Evolutionary conservation across 148 eudicot genomes (phyloP), one percentile per base, ranked within the genome.

Genomic region (Camellia japonica): DNA sequence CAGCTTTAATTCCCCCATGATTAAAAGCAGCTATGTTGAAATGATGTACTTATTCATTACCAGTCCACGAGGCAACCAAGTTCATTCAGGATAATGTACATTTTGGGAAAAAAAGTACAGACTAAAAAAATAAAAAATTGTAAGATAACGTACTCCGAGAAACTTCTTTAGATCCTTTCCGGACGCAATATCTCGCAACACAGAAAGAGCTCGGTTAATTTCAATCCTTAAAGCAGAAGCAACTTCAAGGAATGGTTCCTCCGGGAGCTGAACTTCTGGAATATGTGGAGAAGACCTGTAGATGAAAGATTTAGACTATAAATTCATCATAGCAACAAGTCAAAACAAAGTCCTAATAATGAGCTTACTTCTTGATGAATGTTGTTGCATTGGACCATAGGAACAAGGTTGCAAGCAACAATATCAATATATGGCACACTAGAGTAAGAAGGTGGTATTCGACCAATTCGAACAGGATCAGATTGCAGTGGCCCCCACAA

Each of bases 121-220:
- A 56, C 19, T 18, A 7, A 15, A 0, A 43, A 16, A 30, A 38
- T 20, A 60, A 47, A 6, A 9, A 49, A 11, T 52, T 2, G 62
- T 7, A 2, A 59, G n/a, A 83, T n/a, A 65, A 79, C 91, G 62
- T 89, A 91, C 94, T 55, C 81, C 83, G 12, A 91, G 88, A 75
- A 91, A 89, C 83, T 87, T 89, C 89, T 89, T 91, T 83, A 87
- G 52, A 23, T 91, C 92, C 80, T 83, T 87, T 68, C 94, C 94
- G 3, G 86, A 70, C 23, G 92, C 92, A 80, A 89, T 82, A 47
- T 89, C 74, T 12, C 85, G 92, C 75, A 91, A 38, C 15, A 87
- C 23, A 8, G 75, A 68, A 63, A 87, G 83, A 60, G 79, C 91
- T 73, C 89, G 76, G 38, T 89, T 91, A 52, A 89, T 76, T 84